Evolutionary conservation across 1,284 basidiomycete species (phyloP).

Genomic region (Pyrrhoderma lamaoense): DNA sequence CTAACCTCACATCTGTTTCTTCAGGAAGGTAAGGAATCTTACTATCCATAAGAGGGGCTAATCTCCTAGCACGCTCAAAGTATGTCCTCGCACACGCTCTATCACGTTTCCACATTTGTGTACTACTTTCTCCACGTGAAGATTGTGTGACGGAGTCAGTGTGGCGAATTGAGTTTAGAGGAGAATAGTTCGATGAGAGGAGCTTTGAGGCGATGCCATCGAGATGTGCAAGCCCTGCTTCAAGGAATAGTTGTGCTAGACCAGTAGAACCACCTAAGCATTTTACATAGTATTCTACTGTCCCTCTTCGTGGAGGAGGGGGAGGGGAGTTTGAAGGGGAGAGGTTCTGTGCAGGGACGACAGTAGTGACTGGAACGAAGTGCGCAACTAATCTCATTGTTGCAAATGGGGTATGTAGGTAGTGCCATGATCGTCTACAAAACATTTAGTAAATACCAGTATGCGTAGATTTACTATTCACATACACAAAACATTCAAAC

Average conservation of each 20-base stretch:
- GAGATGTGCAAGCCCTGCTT: constrained; percentile 66
- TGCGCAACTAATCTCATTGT: constrained; percentile 67
- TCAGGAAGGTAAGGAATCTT: constrained; percentile 52
- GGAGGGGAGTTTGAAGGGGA: constrained; percentile 9
- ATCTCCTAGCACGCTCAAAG: constrained; percentile 56
- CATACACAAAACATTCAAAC: constrained; percentile 73
- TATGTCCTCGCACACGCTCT: constrained; percentile 57
- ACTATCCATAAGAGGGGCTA: constrained; percentile 51
- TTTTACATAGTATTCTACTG: constrained; percentile 50
- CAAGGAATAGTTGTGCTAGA: constrained; percentile 64
- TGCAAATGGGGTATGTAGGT: constrained; percentile 61
- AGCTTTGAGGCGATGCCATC: constrained; percentile 64
- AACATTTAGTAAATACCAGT: constrained; percentile 1
- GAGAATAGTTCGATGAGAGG: constrained; percentile 61
- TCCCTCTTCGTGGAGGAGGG: constrained; percentile 35
- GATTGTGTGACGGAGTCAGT: constrained; percentile 30
- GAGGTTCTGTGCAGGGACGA: constrained; percentile 17
- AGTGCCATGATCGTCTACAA: constrained; percentile 71
- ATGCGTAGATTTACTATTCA: constrained; percentile 18
- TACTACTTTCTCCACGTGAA: constrained; percentile 36
- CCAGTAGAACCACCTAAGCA: constrained; percentile 55
- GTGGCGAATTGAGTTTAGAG: constrained; percentile 60
- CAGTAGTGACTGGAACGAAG: constrained; percentile 31
- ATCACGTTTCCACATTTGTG: constrained; percentile 63
- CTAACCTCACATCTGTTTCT: constrained; percentile 33